Conservation (phyloP, 1,284 basidiomycete species). For the Ustilago curta region DNA sequence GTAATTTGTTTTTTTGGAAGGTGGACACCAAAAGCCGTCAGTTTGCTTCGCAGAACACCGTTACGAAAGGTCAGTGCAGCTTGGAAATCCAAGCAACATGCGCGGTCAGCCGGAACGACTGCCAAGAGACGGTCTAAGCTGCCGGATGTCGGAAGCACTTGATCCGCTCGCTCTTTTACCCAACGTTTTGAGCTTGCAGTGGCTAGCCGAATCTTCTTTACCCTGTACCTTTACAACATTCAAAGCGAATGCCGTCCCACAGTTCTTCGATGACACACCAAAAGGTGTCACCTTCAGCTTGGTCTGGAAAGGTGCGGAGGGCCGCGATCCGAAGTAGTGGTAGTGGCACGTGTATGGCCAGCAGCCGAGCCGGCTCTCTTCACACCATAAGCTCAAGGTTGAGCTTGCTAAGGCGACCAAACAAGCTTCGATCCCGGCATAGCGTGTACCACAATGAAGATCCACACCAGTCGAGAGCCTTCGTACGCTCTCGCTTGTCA, state of each 20-base stretch:
- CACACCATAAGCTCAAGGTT: not conserved
- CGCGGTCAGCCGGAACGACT: not conserved
- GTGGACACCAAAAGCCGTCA: too few species aligned
- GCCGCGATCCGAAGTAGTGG: conserved; percentile 1
- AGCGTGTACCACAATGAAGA: too few species aligned
- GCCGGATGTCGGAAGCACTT: conserved; percentile 6
- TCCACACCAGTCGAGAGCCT: too few species aligned
- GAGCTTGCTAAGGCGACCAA: not conserved
- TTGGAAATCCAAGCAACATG: not conserved
- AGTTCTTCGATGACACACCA: not conserved
- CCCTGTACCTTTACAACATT: not conserved
- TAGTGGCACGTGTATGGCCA: not conserved
- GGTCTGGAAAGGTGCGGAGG: conserved; percentile 3
- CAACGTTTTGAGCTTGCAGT: not conserved
- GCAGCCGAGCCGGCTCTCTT: conserved; percentile 3
- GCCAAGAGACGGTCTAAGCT: not conserved
- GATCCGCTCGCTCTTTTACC: not conserved
- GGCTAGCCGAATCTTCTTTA: not conserved
- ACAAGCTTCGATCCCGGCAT: not conserved
- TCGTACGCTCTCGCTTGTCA: too few species aligned
- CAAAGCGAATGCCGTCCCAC: too few species aligned
- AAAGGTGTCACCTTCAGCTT: not conserved
- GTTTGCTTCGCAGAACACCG: not conserved
- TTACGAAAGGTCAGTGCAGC: not conserved
- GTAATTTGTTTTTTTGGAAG: too few species aligned